Evolutionary conservation across 495 filamentous ascomycete genomes (phyloP).

Genomic region (Daldinia concentrica): DNA sequence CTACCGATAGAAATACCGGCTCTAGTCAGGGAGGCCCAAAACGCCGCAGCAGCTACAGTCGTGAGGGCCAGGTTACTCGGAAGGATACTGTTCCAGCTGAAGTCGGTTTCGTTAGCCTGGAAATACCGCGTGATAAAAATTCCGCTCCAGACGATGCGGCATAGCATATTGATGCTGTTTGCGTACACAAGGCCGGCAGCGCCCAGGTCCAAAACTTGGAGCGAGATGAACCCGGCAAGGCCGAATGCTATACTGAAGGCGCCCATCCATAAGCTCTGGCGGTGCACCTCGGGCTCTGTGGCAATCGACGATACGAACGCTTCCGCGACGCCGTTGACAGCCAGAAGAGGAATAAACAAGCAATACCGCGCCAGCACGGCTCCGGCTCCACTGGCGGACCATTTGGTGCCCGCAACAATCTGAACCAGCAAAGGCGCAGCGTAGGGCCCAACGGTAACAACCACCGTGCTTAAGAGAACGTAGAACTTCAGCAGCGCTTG

Average conservation of each 20-base stretch:
- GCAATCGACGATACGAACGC: conserved; percentile 91
- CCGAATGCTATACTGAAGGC: conserved; percentile 79
- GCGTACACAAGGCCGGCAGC: conserved; percentile 83
- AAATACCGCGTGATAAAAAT: conserved; percentile 76
- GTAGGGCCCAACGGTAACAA: conserved; percentile 73
- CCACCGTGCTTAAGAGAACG: conserved; percentile 71
- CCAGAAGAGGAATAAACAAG: conserved; percentile 91
- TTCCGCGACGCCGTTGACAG: conserved; percentile 90
- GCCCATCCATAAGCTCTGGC: conserved; percentile 84
- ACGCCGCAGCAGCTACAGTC: conserved; percentile 29
- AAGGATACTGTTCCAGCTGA: conserved; percentile 42
- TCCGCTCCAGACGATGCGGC: conserved; percentile 82
- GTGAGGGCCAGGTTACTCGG: conserved; percentile 30
- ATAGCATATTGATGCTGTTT: conserved; percentile 85
- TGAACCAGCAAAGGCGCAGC: conserved; percentile 75
- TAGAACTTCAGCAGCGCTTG: conserved; percentile 67
- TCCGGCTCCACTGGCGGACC: conserved; percentile 71
- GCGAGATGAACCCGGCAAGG: conserved; percentile 71
- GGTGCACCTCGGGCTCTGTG: conserved; percentile 70
- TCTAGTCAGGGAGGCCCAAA: conserved; percentile 43
- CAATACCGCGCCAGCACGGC: conserved; percentile 78
- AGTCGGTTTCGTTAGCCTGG: conserved; percentile 44
- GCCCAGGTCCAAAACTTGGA: conserved; percentile 71
- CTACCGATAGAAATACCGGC: conserved; percentile 49
- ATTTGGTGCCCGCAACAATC: conserved; percentile 76